Conservation (phyloP, 768 basidiomycete species). For the Hydnum rufescens region DNA sequence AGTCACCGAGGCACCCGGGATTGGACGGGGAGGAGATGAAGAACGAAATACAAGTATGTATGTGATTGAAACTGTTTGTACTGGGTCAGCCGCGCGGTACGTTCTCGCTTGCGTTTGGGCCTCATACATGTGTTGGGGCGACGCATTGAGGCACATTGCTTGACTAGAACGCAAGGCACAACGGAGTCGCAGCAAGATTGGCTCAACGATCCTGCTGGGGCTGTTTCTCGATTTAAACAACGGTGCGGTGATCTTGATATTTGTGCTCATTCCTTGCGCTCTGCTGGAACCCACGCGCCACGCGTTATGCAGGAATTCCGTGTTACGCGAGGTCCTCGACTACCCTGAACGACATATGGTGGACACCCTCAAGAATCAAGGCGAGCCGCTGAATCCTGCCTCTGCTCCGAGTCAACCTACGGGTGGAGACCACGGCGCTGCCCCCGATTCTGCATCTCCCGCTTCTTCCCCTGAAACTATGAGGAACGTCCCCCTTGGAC, state of each 20-base stretch:
- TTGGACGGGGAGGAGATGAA: constrained; percentile 17
- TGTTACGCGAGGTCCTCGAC: neutral
- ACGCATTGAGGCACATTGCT: no score
- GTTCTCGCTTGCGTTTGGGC: neutral
- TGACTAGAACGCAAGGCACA: neutral
- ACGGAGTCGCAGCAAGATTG: neutral
- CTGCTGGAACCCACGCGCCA: neutral
- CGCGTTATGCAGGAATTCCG: neutral
- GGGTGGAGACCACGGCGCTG: neutral
- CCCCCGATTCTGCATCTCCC: no score
- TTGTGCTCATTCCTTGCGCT: neutral
- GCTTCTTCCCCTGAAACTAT: constrained; percentile 2
- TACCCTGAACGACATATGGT: neutral
- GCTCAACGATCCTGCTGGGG: neutral
- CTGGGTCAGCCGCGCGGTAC: neutral
- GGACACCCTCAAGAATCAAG: neutral
- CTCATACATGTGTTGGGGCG: neutral
- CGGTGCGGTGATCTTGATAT: neutral
- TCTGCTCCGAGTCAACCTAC: neutral
- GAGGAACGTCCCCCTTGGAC: neutral
- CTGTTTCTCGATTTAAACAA: constrained; percentile 1
- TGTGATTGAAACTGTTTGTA: constrained; percentile 36
- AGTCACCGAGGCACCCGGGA: constrained; percentile 51
- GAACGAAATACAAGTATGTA: constrained; percentile 44
- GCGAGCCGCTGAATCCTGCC: neutral